phyloP scores from a whole-genome alignment of 495 filamentous ascomycete species.

The Aspergillus cristatus region DNA sequence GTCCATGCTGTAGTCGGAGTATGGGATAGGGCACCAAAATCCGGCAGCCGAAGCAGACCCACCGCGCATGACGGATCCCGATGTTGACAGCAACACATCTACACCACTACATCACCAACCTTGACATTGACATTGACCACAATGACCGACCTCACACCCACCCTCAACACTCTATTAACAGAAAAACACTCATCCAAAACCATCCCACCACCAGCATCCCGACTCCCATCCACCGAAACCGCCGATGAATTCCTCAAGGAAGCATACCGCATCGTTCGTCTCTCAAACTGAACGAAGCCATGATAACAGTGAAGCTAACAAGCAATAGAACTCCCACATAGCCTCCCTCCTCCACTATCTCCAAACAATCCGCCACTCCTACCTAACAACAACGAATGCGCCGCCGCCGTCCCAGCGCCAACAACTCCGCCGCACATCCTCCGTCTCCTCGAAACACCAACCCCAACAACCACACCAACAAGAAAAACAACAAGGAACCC shows the following conservation, averaged over 20 bases:
- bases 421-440: slow-evolving; percentile 24
- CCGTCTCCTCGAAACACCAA: slow-evolving; percentile 13
- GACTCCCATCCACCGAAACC: slow-evolving; percentile 28
- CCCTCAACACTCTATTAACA: slow-evolving; percentile 53
- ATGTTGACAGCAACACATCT: too few relatives aligned
- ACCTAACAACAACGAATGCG: slow-evolving; percentile 68
- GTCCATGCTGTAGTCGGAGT: too few relatives aligned
- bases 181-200: slow-evolving; percentile 24
- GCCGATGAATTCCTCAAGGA: slow-evolving; percentile 91
- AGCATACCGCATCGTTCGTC: slow-evolving; percentile 76
- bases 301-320: not conserved
- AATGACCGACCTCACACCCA: slow-evolving; percentile 65
- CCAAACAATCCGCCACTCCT: slow-evolving; percentile 73
- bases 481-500: slow-evolving; percentile 26
- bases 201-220: not conserved
- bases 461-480: slow-evolving; percentile 17
- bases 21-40: too few relatives aligned
- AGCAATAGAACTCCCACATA: slow-evolving; percentile 74
- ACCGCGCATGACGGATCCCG: too few relatives aligned
- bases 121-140: not conserved
- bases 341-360: slow-evolving; percentile 67
- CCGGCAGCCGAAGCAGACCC: too few relatives aligned
- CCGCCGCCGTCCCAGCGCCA: slow-evolving; percentile 40
- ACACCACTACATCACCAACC: too few relatives aligned
- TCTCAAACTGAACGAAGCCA: slow-evolving; percentile 1